Evolutionary conservation across 164 flowering plant genomes (phyloP), one percentile per base, ranked within the genome.

Genomic region (Annona squamosa): DNA sequence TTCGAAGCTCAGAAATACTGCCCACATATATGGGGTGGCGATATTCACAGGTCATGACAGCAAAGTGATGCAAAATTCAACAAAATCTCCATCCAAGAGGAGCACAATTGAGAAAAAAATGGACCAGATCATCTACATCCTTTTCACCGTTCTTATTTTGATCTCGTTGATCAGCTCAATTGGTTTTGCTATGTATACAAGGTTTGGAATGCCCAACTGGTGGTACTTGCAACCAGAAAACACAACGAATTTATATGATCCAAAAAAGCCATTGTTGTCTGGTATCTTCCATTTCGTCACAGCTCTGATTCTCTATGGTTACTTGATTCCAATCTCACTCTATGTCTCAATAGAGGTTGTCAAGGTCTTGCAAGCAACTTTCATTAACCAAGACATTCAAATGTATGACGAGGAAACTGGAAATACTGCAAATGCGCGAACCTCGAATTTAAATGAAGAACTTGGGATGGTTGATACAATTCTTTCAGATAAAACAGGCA

Each of bases 401-500:
- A 92, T 92, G 97, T 92, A 88, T 79, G 85, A 87, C 76, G 94
- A 87, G 78, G 94, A 88, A 72, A 72, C 84, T 52, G 91, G 92
- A 63, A 82, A 81, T 74, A 88, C 92, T 17, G 95, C 97, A 5
- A 79, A 79, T 17, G 92, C 95, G 19, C 88, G 96, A 2, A 92
- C 97, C 13, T 92, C 97, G 46, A 92, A 92, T 74, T 80, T 92
- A 81, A 92, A 92, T 76, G 97, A 92, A 79, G 96, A 92, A 73
- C 92, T 92, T 44, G 97, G 97, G 62, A 91, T 89, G 81, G 97
- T 92, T 65, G 89, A 89, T 68, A 90, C 93, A 26, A 89, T 92
- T 64, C 90, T 92, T 61, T 92, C 97, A 6, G 97, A 92, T 77
- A 92, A 92, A 76, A 92, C 97, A 2, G 97, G 97, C 63, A 92